Base-by-base conservation (phyloP, 495 filamentous ascomycete species). In the Talaromyces ruber region DNA sequence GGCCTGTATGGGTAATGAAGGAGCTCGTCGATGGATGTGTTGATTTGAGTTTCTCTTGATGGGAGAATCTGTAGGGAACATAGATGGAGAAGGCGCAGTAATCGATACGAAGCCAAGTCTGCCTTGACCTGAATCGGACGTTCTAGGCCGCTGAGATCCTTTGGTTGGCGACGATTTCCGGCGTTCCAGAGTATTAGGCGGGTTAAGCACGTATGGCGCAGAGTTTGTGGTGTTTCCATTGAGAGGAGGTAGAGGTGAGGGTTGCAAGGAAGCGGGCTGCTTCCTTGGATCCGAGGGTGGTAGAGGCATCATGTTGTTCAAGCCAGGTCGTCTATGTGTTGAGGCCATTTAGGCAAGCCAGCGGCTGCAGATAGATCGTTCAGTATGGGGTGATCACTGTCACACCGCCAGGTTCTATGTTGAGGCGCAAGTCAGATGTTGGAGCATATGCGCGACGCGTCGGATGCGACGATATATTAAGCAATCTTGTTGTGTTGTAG, bases 21-120 rank as follows among this genome's bases (percentile, higher is more conserved):
- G 43, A 52, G 66, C 57, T 64, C 63, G n/a, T 64, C 64, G 65
- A 66, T 67, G 61, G 25, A 62, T 64, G 11, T 66, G 62, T 39
- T 70, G 65, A 73, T 86, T 82, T 43, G 84, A 66, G 7, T 87
- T 80, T 67, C 88, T 91, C 80, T 97, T 97, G 67, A 86, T 77
- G 28, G 89, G 90, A 14, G 92, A 94, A 74, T 94, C 92, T n/a
- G 91, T 96, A 54, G 80, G 79, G 66, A 88, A 88, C 62, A 74
- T 77, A 43, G 83, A 78, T 60, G 80, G 75, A 62, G 74, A 69
- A 21, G 92, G 91, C 4, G 90, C 90, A 57, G 86, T 86, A 72
- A 95, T 91, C 52, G 86, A 82, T 60, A 92, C 71, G 64, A 78
- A 79, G 56, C 71, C 72, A 59, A 79, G 67, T 63, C 78, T 74